Percentiles rank a stretch among this genome's conserved stretches.
These are phyloP conservation scores for Neurospora africana DNA, from an alignment of 495 filamentous ascomycete genomes.

Conservation along the genomic window DNA sequence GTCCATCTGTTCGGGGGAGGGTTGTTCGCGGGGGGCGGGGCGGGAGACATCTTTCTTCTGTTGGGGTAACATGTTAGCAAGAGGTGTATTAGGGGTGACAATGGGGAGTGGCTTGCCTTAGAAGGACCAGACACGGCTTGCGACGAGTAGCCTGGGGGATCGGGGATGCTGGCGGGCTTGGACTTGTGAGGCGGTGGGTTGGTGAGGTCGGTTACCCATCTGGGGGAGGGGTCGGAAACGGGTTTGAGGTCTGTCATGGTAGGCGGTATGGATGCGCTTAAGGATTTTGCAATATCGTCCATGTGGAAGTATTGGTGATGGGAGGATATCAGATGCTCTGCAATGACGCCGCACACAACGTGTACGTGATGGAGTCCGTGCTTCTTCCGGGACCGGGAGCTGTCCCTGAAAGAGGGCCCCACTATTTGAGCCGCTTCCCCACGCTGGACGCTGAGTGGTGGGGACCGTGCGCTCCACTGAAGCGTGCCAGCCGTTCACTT, in stretches of 20 bases:
- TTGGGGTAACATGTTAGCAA: slow-evolving; percentile 1
- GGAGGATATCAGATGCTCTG: neutral
- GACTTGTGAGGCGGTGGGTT: slow-evolving; percentile 47
- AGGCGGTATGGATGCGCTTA: slow-evolving; percentile 14
- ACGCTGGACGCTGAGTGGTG: neutral
- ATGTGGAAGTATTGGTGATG: neutral
- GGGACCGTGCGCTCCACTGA: neutral
- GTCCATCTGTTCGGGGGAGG: slow-evolving; percentile 74
- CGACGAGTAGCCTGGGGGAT: slow-evolving; percentile 75
- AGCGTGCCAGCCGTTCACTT: neutral
- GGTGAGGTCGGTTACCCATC: slow-evolving; percentile 74
- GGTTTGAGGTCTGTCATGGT: slow-evolving; percentile 24
- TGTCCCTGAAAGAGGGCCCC: neutral
- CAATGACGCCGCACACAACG: slow-evolving; percentile 8
- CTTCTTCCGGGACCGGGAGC: slow-evolving; percentile 1
- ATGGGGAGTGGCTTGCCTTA: slow-evolving; percentile 36
- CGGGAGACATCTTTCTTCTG: slow-evolving; percentile 35
- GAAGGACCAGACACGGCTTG: slow-evolving; percentile 31
- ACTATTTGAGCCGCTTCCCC: neutral
- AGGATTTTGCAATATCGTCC: slow-evolving; percentile 8
- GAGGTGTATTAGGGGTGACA: neutral
- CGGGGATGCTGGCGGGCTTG: slow-evolving; percentile 55
- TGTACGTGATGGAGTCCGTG: slow-evolving; percentile 5
- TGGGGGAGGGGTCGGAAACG: slow-evolving; percentile 4
- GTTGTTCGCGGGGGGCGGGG: slow-evolving; percentile 39